Percentiles rank a stretch among this genome's conserved stretches.
phyloP scores from a whole-genome alignment of 345 rosid genomes.

The Citrus unshiu region DNA sequence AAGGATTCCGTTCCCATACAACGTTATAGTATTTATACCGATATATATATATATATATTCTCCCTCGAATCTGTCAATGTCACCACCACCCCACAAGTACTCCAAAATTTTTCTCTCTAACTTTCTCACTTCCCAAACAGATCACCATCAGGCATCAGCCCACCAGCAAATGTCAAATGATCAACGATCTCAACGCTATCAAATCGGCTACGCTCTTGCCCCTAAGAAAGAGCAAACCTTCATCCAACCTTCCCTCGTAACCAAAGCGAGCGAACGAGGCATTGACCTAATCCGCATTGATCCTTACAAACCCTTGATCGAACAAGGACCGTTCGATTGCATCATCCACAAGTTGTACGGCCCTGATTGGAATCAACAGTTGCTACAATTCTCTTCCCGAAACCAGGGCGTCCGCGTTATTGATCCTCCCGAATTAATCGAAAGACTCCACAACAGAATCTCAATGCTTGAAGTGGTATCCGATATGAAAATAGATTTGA shows the following conservation, averaged over 20 bases:
- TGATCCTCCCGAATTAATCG: slow-evolving; percentile 49
- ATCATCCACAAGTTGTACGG: slow-evolving; percentile 54
- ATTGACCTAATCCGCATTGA: slow-evolving; percentile 51
- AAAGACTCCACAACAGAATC: slow-evolving; percentile 45
- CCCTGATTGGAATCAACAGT: slow-evolving; percentile 44
- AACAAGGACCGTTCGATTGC: slow-evolving; percentile 61
- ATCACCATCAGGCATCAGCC: not conserved
- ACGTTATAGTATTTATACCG: too few relatives aligned
- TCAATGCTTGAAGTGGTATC: slow-evolving; percentile 64
- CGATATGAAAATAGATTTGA: slow-evolving; percentile 33
- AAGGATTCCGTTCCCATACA: too few relatives aligned
- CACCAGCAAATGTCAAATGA: not conserved
- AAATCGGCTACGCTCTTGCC: not conserved
- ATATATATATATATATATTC: too few relatives aligned
- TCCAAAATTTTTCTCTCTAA: not conserved
- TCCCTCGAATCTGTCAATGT: not conserved
- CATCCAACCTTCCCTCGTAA: not conserved
- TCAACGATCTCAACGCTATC: not conserved
- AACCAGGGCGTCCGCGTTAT: slow-evolving; percentile 39
- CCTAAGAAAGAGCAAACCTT: not conserved
- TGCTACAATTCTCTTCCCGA: slow-evolving; percentile 24
- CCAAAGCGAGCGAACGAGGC: slow-evolving; percentile 18
- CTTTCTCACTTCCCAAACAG: not conserved
- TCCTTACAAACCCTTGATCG: slow-evolving; percentile 27
- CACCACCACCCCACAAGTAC: too few relatives aligned